Evolutionary conservation across 371 early-diverging fungal genomes (phyloP).

Genomic region (Lichtheimia ramosa): DNA sequence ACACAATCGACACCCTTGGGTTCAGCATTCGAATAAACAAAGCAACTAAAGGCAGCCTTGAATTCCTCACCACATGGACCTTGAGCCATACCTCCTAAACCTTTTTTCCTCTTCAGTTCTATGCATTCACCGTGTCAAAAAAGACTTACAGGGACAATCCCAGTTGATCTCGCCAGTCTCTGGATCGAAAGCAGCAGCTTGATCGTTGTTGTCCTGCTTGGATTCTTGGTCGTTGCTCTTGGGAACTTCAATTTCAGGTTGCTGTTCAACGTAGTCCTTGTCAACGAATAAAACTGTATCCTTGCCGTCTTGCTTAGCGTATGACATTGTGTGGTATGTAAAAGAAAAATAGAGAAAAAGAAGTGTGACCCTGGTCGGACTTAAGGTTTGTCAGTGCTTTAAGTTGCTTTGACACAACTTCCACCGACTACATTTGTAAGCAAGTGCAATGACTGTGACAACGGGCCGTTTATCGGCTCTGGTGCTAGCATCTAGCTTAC

Average conservation of each 20-base stretch:
- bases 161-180: constrained; percentile 98
- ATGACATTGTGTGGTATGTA: constrained; percentile 27
- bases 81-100: constrained; percentile 91
- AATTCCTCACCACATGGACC: constrained; percentile 96
- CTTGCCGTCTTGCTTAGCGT: constrained; percentile 50
- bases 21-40: constrained; percentile 86
- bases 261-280: constrained; percentile 30
- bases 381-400: too few species aligned
- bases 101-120: constrained; percentile 12
- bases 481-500: too few species aligned
- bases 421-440: too few species aligned
- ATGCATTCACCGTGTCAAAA: background rate
- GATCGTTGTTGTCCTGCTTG: constrained; percentile 24
- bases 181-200: constrained; percentile 59
- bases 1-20: constrained; percentile 90
- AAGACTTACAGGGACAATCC: constrained; percentile 92
- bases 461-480: too few species aligned
- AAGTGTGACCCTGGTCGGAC: too few species aligned
- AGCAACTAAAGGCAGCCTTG: constrained; percentile 97
- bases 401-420: too few species aligned
- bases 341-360: too few species aligned
- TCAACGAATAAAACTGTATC: constrained; percentile 58
- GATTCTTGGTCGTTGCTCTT: constrained; percentile 16
- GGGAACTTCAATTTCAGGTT: constrained; percentile 20
- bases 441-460: too few species aligned